These are phyloP conservation scores for Lepidopterella palustris DNA, from an alignment of 495 filamentous ascomycete species.

Conservation along the genomic window DNA sequence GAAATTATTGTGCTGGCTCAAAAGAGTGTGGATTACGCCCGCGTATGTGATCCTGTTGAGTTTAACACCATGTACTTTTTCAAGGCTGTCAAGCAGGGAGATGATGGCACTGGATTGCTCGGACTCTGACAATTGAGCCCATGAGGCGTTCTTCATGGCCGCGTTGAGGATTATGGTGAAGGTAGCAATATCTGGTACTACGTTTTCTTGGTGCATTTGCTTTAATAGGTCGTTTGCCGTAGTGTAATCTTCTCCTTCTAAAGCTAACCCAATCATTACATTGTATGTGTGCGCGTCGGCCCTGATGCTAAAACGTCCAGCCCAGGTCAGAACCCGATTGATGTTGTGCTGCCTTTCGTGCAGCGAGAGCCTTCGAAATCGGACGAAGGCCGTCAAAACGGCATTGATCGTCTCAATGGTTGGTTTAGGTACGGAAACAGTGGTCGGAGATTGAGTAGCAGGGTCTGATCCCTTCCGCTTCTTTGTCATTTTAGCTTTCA, in stretches of 20 bases:
- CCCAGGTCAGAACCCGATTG: conserved; percentile 52
- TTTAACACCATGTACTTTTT: conserved; percentile 48
- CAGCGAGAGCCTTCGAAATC: conserved; percentile 23
- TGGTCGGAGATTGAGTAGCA: neutral
- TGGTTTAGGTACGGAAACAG: conserved; percentile 42
- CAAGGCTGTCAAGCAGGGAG: conserved; percentile 43
- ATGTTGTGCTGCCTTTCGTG: conserved; percentile 34
- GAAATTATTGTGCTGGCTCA: conserved; percentile 41
- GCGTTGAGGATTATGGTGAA: conserved; percentile 51
- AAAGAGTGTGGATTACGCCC: conserved; percentile 56
- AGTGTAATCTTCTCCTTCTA: conserved; percentile 40
- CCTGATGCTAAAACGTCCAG: conserved; percentile 47
- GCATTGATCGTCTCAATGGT: conserved; percentile 58
- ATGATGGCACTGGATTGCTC: conserved; percentile 38
- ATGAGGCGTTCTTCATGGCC: conserved; percentile 36
- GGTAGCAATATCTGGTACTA: conserved; percentile 47
- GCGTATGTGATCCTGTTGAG: conserved; percentile 54
- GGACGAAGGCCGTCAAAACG: conserved; percentile 45
- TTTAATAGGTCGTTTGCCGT: conserved; percentile 41
- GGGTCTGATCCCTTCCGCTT: neutral
- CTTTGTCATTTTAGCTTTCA: neutral
- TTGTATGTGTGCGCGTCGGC: conserved; percentile 65
- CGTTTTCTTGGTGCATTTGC: conserved; percentile 42
- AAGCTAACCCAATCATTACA: conserved; percentile 51
- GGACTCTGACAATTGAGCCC: conserved; percentile 23